Evolutionary conservation across 2,329 filamentous ascomycete species (phyloP).

Genomic region (Xylariaceae sp.): DNA sequence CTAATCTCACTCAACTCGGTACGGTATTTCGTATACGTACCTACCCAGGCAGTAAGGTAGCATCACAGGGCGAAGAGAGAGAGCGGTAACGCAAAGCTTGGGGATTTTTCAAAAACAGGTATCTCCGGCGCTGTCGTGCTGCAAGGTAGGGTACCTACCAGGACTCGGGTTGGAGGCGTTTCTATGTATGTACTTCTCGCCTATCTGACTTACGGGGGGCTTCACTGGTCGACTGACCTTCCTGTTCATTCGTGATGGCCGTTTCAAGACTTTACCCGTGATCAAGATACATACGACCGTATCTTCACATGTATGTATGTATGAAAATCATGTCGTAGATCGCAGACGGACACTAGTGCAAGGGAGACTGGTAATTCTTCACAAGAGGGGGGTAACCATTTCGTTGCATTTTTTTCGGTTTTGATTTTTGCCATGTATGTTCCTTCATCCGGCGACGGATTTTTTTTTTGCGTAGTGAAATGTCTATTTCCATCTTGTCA

Average conservation of each 20-base stretch:
- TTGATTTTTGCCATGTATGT: constrained; percentile 14
- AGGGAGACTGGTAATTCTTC: not conserved
- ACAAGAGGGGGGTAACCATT: constrained; percentile 11
- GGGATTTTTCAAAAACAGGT: too few species aligned
- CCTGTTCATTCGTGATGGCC: not conserved
- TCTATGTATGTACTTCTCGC: not conserved
- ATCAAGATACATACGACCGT: not conserved
- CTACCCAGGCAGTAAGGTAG: too few species aligned
- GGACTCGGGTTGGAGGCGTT: not conserved
- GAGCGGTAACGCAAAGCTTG: too few species aligned
- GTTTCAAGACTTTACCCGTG: not conserved
- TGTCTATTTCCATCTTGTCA: constrained; percentile 38
- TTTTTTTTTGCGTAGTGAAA: constrained; percentile 28
- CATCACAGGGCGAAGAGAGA: too few species aligned
- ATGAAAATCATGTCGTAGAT: not conserved
- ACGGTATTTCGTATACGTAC: too few species aligned
- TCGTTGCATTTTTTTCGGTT: constrained; percentile 7
- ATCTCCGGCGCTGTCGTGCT: too few species aligned
- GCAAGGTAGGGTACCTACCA: not conserved
- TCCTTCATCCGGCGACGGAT: constrained; percentile 39
- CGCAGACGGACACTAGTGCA: not conserved
- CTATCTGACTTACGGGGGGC: not conserved
- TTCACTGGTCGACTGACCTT: not conserved
- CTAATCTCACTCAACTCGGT: too few species aligned
- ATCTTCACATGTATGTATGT: not conserved